Conservation (phyloP, 495 filamentous ascomycete genomes). For the Tuber magnatum region DNA sequence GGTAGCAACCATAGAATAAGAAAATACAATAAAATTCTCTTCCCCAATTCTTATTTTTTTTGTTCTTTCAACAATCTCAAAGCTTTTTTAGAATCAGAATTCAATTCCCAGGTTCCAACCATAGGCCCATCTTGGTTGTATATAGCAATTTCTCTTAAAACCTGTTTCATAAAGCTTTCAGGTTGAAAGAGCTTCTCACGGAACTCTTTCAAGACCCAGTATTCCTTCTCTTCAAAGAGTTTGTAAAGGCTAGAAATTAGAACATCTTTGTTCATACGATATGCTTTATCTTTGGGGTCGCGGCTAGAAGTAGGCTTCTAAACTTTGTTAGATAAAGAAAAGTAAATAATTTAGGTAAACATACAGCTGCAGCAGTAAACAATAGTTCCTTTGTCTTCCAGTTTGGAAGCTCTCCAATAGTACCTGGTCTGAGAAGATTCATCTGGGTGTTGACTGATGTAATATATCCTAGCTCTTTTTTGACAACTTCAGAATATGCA, state of each 20-base stretch:
- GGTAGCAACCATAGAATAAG: not conserved
- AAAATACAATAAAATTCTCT: not conserved
- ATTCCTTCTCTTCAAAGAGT: constrained; percentile 72
- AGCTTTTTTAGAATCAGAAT: constrained; percentile 54
- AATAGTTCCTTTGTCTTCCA: not conserved
- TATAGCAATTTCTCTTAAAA: constrained; percentile 68
- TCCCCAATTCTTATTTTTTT: not conserved
- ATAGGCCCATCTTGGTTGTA: constrained; percentile 71
- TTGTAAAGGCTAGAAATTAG: constrained; percentile 73
- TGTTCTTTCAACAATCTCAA: not conserved
- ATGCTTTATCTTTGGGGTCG: constrained; percentile 42
- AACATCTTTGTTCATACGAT: constrained; percentile 76
- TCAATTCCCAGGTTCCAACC: constrained; percentile 72
- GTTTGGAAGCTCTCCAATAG: not conserved
- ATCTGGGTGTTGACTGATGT: not conserved
- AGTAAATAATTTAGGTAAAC: not conserved
- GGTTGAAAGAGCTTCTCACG: constrained; percentile 67
- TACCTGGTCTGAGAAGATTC: not conserved
- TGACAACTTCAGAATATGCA: not conserved
- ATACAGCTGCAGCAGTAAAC: not conserved
- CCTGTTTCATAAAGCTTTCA: constrained; percentile 80
- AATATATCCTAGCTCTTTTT: not conserved
- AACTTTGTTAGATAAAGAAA: not conserved
- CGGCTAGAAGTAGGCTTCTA: not conserved
- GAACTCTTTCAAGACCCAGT: constrained; percentile 78